These are phyloP conservation scores for Ustilago vetiveriae DNA, from an alignment of 1,284 basidiomycete genomes.

Conservation along the genomic window DNA sequence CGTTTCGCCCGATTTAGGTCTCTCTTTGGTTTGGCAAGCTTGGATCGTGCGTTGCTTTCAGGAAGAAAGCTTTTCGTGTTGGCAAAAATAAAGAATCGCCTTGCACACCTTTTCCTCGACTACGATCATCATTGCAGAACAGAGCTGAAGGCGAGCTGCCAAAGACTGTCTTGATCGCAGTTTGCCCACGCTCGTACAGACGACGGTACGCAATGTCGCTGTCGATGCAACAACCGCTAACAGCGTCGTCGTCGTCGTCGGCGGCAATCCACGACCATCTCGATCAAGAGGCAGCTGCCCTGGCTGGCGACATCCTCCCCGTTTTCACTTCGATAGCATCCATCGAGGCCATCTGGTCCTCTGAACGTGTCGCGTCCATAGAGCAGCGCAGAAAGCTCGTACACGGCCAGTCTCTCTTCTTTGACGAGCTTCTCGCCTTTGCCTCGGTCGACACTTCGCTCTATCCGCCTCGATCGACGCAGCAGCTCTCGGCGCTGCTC, in stretches of 20 bases:
- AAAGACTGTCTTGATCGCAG: not conserved
- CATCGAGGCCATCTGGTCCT: slow-evolving; percentile 28
- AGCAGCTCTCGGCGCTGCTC: slow-evolving; percentile 27
- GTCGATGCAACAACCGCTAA: slow-evolving; percentile 11
- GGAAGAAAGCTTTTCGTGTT: not conserved
- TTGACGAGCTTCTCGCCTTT: slow-evolving; percentile 46
- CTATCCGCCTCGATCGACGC: slow-evolving; percentile 29
- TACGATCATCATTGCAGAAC: no score
- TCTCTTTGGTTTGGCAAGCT: no score
- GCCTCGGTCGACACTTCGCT: slow-evolving; percentile 36
- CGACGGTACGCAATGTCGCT: slow-evolving; percentile 8
- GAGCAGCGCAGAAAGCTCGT: slow-evolving; percentile 11
- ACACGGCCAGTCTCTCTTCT: slow-evolving; percentile 34
- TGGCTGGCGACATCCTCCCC: slow-evolving; percentile 35
- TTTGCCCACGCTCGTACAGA: not conserved
- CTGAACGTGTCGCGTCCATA: slow-evolving; percentile 15
- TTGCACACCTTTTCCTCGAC: no score
- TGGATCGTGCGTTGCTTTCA: slow-evolving; percentile 6
- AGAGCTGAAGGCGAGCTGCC: no score
- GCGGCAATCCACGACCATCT: slow-evolving; percentile 14
- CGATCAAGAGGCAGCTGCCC: slow-evolving; percentile 29
- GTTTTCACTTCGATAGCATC: slow-evolving; percentile 27
- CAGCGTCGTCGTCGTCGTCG: no score
- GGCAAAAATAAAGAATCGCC: slow-evolving; percentile 1
- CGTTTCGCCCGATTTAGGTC: slow-evolving; percentile 3